Percentiles rank a stretch among this genome's conserved stretches.
Evolutionary conservation across 805 yeast genomes (phyloP).

Genomic region (Soucietia sequanensis): DNA sequence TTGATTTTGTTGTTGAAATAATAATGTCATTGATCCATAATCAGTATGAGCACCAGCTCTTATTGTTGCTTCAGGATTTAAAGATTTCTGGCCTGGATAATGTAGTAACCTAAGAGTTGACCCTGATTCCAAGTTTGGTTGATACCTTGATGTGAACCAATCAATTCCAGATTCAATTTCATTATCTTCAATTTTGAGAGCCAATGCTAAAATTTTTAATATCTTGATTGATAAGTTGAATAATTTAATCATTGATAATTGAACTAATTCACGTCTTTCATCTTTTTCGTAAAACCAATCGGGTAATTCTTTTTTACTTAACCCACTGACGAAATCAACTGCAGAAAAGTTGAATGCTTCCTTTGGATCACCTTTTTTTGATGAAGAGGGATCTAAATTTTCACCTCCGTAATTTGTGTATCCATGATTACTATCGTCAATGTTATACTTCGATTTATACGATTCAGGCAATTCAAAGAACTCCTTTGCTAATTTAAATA

Average conservation of each 20-base stretch:
- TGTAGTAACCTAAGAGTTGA: constrained; percentile 68
- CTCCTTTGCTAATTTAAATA: constrained; percentile 48
- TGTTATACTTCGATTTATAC: constrained; percentile 50
- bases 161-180: constrained; percentile 33
- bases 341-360: constrained; percentile 69
- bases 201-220: constrained; percentile 57
- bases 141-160: constrained; percentile 66
- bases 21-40: constrained; percentile 70
- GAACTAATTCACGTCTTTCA: constrained; percentile 41
- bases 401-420: constrained; percentile 58
- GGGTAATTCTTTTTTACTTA: constrained; percentile 44
- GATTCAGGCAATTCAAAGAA: constrained; percentile 52
- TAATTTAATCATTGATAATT: constrained; percentile 40
- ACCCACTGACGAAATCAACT: constrained; percentile 51
- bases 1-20: constrained; percentile 68
- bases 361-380: constrained; percentile 55
- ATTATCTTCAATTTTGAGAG: constrained; percentile 57
- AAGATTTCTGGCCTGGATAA: constrained; percentile 60
- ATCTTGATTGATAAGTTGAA: constrained; percentile 49
- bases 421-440: constrained; percentile 59
- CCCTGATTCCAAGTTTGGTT: constrained; percentile 52
- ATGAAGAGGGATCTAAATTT: constrained; percentile 39
- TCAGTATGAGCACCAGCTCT: constrained; percentile 89
- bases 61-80: constrained; percentile 52
- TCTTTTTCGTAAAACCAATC: constrained; percentile 43